These are phyloP conservation scores for Gomphus sp. DNA, from an alignment of 1,284 basidiomycete species.

Conservation along the genomic window DNA sequence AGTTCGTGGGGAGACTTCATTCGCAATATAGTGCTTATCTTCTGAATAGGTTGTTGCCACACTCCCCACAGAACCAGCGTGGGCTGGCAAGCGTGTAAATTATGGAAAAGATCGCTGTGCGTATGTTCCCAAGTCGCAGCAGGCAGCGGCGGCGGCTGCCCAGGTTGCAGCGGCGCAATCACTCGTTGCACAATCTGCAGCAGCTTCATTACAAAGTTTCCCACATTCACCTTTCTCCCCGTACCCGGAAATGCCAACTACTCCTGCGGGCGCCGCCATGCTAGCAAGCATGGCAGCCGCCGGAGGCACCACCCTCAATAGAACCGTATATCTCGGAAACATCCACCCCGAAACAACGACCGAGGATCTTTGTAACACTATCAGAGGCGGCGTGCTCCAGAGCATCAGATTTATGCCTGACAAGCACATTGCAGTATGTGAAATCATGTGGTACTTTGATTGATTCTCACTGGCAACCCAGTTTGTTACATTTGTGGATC, in stretches of 20 bases:
- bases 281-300: conserved; percentile 23
- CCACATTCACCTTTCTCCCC: conserved; percentile 53
- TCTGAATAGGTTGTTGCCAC: conserved; percentile 73
- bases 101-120: conserved; percentile 95
- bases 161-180: conserved; percentile 77
- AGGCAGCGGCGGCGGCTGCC: conserved; percentile 72
- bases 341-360: conserved; percentile 88
- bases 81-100: conserved; percentile 92
- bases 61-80: conserved; percentile 78
- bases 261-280: conserved; percentile 22
- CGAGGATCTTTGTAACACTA: conserved; percentile 90
- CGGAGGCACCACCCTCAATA: conserved; percentile 48
- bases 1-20: conserved; percentile 32
- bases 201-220: conserved; percentile 36
- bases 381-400: conserved; percentile 86
- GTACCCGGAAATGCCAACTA: conserved; percentile 31
- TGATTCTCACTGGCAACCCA: conserved; percentile 21
- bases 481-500: conserved; percentile 89
- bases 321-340: conserved; percentile 90
- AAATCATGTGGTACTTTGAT: conserved; percentile 9
- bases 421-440: conserved; percentile 79
- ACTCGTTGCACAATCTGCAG: conserved; percentile 45
- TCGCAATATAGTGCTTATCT: not conserved
- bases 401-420: conserved; percentile 88
- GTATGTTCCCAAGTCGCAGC: conserved; percentile 86